Evolutionary conservation across 805 yeast species (phyloP).

Genomic region (Dipodascus albidus): DNA sequence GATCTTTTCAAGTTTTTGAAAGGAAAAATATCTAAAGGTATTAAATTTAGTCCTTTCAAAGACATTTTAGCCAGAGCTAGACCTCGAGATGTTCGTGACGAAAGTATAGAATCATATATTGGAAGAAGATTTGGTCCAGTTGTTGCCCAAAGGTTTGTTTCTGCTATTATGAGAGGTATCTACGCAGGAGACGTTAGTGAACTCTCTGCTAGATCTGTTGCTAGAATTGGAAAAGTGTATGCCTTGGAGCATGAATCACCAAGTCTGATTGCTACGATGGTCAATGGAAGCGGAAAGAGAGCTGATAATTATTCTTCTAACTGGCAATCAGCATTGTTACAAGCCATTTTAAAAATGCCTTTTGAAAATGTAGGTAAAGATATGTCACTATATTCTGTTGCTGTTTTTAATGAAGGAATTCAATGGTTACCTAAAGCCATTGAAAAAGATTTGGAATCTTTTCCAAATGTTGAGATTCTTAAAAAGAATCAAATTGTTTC

Average conservation of each 20-base stretch:
- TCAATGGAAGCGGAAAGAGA: constrained; percentile 21
- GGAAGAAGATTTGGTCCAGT: constrained; percentile 55
- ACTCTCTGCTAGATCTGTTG: constrained; percentile 45
- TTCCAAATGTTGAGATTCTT: neutral
- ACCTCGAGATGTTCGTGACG: constrained; percentile 36
- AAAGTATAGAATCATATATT: constrained; percentile 57
- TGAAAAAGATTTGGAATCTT: constrained; percentile 12
- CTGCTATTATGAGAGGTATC: constrained; percentile 82
- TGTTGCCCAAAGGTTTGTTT: constrained; percentile 44
- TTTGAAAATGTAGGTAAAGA: constrained; percentile 3
- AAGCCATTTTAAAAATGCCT: constrained; percentile 2
- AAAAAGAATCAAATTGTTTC: neutral
- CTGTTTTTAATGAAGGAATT: constrained; percentile 20
- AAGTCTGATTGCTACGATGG: constrained; percentile 40
- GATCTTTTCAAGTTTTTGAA: constrained; percentile 15
- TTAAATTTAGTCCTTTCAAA: constrained; percentile 40
- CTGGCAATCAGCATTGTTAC: constrained; percentile 5
- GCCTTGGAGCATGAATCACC: constrained; percentile 41
- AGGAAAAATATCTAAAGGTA: constrained; percentile 32
- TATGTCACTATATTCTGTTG: constrained; percentile 11
- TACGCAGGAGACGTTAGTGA: constrained; percentile 74
- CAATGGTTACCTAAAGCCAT: constrained; percentile 18
- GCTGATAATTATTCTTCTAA: constrained; percentile 4
- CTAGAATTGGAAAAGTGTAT: constrained; percentile 45
- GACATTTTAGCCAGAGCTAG: constrained; percentile 19